These are phyloP conservation scores for Henckelia pumila DNA, from an alignment of 257 asterid genomes.

Conservation along the genomic window DNA sequence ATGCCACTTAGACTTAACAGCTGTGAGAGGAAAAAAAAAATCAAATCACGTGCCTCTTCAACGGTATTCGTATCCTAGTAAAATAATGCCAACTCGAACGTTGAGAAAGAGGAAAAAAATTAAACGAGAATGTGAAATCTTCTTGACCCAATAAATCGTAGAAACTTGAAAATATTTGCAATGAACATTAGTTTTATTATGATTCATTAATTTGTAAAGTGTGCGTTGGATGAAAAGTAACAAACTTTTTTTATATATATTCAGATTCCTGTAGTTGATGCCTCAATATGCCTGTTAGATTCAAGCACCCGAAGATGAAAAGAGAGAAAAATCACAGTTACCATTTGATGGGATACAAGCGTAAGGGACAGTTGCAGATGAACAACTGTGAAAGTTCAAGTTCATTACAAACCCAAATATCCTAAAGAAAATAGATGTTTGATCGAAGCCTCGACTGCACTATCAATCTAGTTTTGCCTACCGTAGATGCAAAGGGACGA, in stretches of 20 bases:
- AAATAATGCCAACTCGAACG: background rate
- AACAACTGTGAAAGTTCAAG: background rate
- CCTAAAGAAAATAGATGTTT: constrained; percentile 2
- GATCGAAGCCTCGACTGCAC: background rate
- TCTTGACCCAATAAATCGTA: background rate
- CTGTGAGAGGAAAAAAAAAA: constrained; percentile 32
- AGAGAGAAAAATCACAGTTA: too few relatives aligned
- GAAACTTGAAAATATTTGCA: too few relatives aligned
- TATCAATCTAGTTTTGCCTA: constrained; percentile 1
- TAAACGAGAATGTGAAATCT: background rate
- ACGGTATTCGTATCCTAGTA: background rate
- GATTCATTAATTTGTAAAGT: too few relatives aligned
- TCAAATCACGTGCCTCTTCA: background rate
- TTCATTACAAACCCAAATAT: background rate
- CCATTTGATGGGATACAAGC: background rate
- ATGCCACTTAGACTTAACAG: constrained; percentile 75
- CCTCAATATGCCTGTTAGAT: too few relatives aligned
- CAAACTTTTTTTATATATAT: too few relatives aligned
- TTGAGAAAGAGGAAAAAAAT: background rate
- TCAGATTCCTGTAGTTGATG: too few relatives aligned
- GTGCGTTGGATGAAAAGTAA: too few relatives aligned
- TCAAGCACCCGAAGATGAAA: too few relatives aligned
- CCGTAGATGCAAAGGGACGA: constrained; percentile 3
- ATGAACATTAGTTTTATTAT: too few relatives aligned
- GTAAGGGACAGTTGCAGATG: background rate